Conservation (phyloP, 2,329 filamentous ascomycete genomes). For the Hymenoscyphus infarciens region DNA sequence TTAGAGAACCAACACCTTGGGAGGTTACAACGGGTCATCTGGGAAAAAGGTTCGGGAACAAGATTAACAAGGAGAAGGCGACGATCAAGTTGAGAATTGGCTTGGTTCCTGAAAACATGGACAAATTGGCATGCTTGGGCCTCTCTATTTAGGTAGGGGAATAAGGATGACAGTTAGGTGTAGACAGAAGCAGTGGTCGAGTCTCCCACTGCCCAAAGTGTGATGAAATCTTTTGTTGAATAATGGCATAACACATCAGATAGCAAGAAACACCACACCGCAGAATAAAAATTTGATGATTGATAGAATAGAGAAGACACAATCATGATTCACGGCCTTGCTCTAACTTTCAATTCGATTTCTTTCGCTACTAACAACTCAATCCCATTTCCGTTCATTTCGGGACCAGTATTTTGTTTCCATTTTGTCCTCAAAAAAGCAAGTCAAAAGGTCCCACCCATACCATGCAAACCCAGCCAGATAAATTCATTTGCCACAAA, state of each 20-base stretch:
- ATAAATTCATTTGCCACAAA: constrained; percentile 12
- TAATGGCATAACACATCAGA: neutral
- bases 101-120: constrained; percentile 31
- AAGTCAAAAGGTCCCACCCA: constrained; percentile 14
- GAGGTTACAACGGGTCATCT: too few species aligned
- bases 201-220: too few species aligned
- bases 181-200: too few species aligned
- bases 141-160: neutral
- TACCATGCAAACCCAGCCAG: constrained; percentile 6
- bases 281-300: constrained; percentile 8
- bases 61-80: constrained; percentile 27
- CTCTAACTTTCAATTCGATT: constrained; percentile 1
- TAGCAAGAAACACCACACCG: neutral
- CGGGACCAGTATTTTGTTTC: constrained; percentile 7
- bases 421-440: constrained; percentile 7
- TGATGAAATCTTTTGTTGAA: too few species aligned
- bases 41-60: too few species aligned
- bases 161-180: too few species aligned
- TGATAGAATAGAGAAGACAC: constrained; percentile 11
- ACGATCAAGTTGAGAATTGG: constrained; percentile 30
- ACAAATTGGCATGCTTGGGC: neutral
- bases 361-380: constrained; percentile 6
- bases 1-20: too few species aligned
- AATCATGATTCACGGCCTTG: neutral
- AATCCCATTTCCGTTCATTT: neutral